These are phyloP conservation scores for Scedosporium aurantiacum DNA, from an alignment of 2,329 filamentous ascomycete genomes.

Conservation along the genomic window DNA sequence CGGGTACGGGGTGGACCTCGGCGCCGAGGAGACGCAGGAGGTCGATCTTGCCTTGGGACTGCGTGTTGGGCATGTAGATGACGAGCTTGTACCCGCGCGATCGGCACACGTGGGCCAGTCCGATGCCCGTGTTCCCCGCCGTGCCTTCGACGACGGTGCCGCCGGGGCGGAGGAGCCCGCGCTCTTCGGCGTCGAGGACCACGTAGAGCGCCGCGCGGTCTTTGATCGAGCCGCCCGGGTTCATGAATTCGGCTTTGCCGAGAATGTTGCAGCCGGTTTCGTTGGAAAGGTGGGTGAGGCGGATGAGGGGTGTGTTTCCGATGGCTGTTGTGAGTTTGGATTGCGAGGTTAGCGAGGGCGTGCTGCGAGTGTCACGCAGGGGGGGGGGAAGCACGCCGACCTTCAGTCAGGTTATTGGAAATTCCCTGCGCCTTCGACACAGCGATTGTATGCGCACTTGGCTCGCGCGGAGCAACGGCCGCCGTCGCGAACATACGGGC, in stretches of 20 bases:
- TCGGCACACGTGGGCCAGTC: conserved; percentile 90
- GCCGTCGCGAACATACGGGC: conserved; percentile 57
- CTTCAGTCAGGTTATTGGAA: conserved; percentile 69
- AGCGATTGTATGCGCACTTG: conserved; percentile 51
- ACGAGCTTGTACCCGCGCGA: conserved; percentile 87
- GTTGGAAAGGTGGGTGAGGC: conserved; percentile 75
- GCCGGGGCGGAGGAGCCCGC: conserved; percentile 67
- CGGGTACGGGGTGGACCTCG: conserved; percentile 91
- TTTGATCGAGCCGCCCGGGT: conserved; percentile 92
- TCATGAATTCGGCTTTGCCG: conserved; percentile 97
- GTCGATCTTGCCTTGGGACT: conserved; percentile 96
- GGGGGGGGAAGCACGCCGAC: conserved; percentile 33
- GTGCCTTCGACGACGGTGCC: conserved; percentile 96
- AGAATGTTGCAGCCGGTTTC: conserved; percentile 89
- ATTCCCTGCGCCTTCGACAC: conserved; percentile 73
- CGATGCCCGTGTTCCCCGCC: conserved; percentile 95
- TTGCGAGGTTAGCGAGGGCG: background rate
- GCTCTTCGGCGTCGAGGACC: conserved; percentile 85
- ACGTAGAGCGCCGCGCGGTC: conserved; percentile 93
- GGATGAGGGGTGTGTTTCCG: conserved; percentile 92
- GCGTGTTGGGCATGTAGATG: conserved; percentile 99
- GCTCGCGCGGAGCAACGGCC: conserved; percentile 38
- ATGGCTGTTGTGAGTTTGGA: conserved; percentile 51
- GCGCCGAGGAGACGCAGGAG: conserved; percentile 81
- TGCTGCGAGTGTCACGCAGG: background rate